Conservation (phyloP, 805 yeast species). For the Saturnispora silvae region DNA sequence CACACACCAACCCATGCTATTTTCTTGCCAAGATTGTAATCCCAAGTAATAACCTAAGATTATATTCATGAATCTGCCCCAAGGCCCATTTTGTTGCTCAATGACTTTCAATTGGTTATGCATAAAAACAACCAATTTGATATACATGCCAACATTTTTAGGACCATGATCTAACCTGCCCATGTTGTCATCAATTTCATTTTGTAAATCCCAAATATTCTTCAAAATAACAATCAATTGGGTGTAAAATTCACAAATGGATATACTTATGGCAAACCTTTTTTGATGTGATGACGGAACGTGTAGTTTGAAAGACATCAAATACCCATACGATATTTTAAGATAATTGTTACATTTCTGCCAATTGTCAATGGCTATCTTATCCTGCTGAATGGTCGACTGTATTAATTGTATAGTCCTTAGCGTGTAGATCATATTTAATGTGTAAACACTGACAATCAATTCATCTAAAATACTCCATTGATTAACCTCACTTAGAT, state of each 20-base stretch:
- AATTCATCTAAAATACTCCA: conserved; percentile 19
- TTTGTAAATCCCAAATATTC: conserved; percentile 13
- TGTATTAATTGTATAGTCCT: conserved; percentile 14
- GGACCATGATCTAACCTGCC: conserved; percentile 22
- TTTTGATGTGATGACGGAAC: conserved; percentile 5
- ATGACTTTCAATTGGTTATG: conserved; percentile 4
- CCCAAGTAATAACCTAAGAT: conserved; percentile 19
- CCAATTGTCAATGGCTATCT: conserved; percentile 15
- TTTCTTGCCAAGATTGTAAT: conserved; percentile 18
- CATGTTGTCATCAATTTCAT: conserved; percentile 15
- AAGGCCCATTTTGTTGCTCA: not conserved
- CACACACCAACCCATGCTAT: conserved; percentile 18
- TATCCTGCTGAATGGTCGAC: conserved; percentile 3
- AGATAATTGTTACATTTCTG: conserved; percentile 17
- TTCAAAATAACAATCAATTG: conserved; percentile 20
- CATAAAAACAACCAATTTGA: conserved; percentile 17
- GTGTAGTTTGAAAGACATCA: conserved; percentile 12
- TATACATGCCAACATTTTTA: conserved; percentile 13
- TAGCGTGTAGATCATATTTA: conserved; percentile 13
- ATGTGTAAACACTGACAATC: conserved; percentile 13
- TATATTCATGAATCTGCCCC: conserved; percentile 14
- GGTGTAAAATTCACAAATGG: conserved; percentile 14
- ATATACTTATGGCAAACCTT: conserved; percentile 12
- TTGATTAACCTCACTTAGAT: not conserved
- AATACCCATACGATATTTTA: conserved; percentile 15